phyloP scores from a whole-genome alignment of 306 rosid species.

The Lagenaria siceraria region DNA sequence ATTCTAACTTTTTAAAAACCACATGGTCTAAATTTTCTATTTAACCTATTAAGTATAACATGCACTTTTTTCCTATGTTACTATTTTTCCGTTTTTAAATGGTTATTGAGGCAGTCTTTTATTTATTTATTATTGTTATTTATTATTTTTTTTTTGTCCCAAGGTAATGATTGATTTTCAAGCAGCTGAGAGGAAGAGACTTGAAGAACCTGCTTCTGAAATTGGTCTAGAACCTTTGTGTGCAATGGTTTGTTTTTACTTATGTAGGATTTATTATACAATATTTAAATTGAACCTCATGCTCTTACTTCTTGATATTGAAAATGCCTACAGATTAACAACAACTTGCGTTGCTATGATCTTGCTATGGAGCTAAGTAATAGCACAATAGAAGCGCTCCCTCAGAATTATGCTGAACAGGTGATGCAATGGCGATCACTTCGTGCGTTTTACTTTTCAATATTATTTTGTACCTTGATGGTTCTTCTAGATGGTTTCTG shows the following conservation, averaged over 20 bases:
- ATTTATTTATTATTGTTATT: neutral
- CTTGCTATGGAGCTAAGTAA: constrained; percentile 93
- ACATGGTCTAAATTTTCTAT: too few relatives aligned
- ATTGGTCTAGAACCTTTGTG: constrained; percentile 86
- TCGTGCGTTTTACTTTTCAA: constrained; percentile 4
- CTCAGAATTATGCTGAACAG: constrained; percentile 88
- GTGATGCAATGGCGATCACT: constrained; percentile 27
- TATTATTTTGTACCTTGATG: neutral
- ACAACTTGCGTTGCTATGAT: constrained; percentile 96
- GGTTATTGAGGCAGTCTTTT: neutral
- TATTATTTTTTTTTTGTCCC: constrained; percentile 3
- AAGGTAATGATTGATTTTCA: constrained; percentile 98
- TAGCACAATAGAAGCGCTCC: constrained; percentile 85
- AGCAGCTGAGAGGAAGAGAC: constrained; percentile 83
- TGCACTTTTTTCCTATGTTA: neutral
- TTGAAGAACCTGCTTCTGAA: constrained; percentile 93
- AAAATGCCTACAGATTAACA: constrained; percentile 56
- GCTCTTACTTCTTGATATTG: constrained; percentile 3
- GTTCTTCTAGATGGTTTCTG: neutral
- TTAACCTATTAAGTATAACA: neutral
- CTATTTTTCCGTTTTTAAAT: neutral
- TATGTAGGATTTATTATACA: constrained; percentile 8
- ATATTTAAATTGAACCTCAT: constrained; percentile 4
- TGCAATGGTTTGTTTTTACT: constrained; percentile 64
- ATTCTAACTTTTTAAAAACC: too few relatives aligned